Evolutionary conservation across 2,329 filamentous ascomycete species (phyloP), one percentile per base, ranked within the genome.

Genomic region (Neophaeococcomyces aloes): DNA sequence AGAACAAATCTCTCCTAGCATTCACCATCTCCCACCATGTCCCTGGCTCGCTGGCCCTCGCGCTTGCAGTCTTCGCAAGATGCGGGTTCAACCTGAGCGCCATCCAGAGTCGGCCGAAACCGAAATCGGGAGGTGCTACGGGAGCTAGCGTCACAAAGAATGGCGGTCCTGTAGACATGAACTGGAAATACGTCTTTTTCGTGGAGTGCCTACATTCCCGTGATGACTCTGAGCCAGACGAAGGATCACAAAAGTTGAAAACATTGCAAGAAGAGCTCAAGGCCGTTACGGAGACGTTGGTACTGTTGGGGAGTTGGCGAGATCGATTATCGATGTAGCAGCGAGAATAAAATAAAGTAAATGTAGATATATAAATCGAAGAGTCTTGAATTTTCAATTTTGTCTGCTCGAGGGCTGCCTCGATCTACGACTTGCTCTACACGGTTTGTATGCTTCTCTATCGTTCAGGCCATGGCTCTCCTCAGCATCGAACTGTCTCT

Each of bases 121-220:
- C 74, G 83, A 44, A 68, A 74, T 30, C 66, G 69, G 53, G 78
- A 83, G 15, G 11, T n/a, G 3, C 30, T 21, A 13, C n/a, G n/a
- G 21, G 3, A 21, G 10, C 18, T 7, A 19, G 34, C 3, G 25
- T 14, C n/a, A n/a, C 30, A 3, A 32, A 8, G 13, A 21, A 17
- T 19, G 3, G 13, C 15, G 3, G 38, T 6, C 44, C 40, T 31
- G 44, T 45, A 25, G 46, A 44, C 29, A 42, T 46, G 21, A 51
- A 48, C 29, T 96, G 94, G 76, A 80, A 93, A 60, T 96, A 96
- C 65, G 76, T 95, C 29, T 95, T 96, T 66, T 88, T 96, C 59
- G 80, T 95, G 23, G 89, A 96, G 68, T 87, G 94, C 56, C 76
- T 83, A 37, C 44, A 53, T 29, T 19, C 15, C 3, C 31, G 19